Conservation (phyloP, 2,329 filamentous ascomycete species). For the Coniochaeta pulveracea region DNA sequence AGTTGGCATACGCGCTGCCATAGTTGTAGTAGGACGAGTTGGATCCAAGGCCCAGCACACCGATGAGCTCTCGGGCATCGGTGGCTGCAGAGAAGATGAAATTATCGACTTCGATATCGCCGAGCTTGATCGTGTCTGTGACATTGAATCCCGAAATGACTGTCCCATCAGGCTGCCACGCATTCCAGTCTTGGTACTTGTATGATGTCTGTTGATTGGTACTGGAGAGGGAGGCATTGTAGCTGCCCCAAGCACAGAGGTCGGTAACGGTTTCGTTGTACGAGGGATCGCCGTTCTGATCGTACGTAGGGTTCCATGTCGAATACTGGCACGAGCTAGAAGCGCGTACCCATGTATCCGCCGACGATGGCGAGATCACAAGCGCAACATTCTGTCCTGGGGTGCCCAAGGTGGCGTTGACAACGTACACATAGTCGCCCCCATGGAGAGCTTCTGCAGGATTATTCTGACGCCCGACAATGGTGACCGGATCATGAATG, state of each 20-base stretch:
- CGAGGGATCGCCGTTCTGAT: conserved; percentile 1
- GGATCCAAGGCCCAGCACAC: conserved; percentile 17
- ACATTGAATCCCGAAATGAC: conserved; percentile 13
- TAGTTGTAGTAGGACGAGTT: conserved; percentile 10
- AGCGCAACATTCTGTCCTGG: conserved; percentile 17
- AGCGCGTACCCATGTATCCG: conserved; percentile 17
- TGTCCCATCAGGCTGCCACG: conserved; percentile 6
- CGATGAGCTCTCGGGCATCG: conserved; percentile 10
- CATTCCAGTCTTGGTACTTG: conserved; percentile 7
- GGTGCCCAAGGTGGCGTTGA: conserved; percentile 16
- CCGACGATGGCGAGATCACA: conserved; percentile 12
- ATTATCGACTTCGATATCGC: conserved; percentile 14
- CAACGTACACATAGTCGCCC: conserved; percentile 12
- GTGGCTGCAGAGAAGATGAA: conserved; percentile 16
- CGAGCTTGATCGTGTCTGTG: conserved; percentile 16
- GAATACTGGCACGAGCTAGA: conserved; percentile 6
- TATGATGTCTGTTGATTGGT: conserved; percentile 9
- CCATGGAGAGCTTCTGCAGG: conserved; percentile 6
- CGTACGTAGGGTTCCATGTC: neutral
- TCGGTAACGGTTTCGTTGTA: neutral
- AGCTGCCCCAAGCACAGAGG: conserved; percentile 15
- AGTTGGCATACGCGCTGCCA: conserved; percentile 6
- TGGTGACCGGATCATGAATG: neutral
- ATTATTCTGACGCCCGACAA: conserved; percentile 7
- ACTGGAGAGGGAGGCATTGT: conserved; percentile 13